A percentile compares a stretch with the other conserved stretches of the same genome.
These are phyloP conservation scores for Suillus weaverae DNA, from an alignment of 768 basidiomycete species.

Conservation along the genomic window DNA sequence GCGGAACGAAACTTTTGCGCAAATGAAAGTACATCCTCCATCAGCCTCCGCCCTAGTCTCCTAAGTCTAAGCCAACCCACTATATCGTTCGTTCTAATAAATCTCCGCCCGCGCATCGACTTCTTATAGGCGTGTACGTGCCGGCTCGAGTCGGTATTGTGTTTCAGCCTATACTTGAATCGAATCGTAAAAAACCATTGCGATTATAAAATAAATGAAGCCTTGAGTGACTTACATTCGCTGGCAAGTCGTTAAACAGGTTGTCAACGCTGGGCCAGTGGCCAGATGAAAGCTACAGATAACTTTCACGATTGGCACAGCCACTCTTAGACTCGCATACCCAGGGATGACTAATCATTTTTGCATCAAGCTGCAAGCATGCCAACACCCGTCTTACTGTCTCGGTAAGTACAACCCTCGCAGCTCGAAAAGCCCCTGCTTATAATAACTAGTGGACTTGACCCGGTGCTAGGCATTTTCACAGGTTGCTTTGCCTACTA, in stretches of 20 bases:
- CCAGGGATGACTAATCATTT: not conserved
- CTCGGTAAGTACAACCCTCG: slow-evolving; percentile 26
- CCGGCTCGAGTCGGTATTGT: not conserved
- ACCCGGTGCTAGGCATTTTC: slow-evolving; percentile 74
- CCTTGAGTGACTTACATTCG: not conserved
- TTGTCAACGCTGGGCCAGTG: too few species aligned
- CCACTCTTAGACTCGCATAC: not conserved
- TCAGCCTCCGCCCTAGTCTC: too few species aligned
- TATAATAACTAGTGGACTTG: slow-evolving; percentile 50
- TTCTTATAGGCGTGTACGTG: not conserved
- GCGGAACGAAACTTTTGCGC: not conserved
- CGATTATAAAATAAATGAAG: not conserved
- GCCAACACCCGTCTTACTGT: slow-evolving; percentile 42
- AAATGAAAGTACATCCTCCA: not conserved
- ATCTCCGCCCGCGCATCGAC: not conserved
- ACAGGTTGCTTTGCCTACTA: slow-evolving; percentile 79
- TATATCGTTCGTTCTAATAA: not conserved
- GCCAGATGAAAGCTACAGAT: too few species aligned
- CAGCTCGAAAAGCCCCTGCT: slow-evolving; percentile 9
- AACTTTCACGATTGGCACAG: not conserved
- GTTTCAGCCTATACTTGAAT: not conserved
- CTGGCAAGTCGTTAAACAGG: too few species aligned
- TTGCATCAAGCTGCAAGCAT: slow-evolving; percentile 30
- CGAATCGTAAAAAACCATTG: not conserved
- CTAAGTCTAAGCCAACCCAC: too few species aligned